These are phyloP conservation scores for Tulasnella sp. DNA, from an alignment of 768 basidiomycete genomes.

Conservation along the genomic window DNA sequence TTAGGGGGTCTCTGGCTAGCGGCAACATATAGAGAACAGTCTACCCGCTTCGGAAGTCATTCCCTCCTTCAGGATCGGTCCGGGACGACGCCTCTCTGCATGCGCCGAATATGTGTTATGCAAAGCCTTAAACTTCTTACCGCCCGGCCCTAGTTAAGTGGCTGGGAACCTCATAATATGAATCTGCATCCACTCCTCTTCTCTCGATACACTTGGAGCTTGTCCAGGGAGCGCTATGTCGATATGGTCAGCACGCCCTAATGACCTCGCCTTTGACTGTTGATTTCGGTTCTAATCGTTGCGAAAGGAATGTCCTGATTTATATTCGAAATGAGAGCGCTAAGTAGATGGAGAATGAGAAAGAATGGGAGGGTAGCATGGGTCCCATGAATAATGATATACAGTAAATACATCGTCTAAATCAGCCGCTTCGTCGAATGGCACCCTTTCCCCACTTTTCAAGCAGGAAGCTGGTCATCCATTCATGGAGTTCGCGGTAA, in stretches of 20 bases:
- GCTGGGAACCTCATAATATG: no score
- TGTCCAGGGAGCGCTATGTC: no score
- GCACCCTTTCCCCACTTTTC: constrained; percentile 94
- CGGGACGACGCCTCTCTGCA: no score
- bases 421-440: constrained; percentile 21
- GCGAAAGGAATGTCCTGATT: not conserved
- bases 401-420: not conserved
- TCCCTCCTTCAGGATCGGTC: no score
- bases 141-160: no score
- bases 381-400: constrained; percentile 6
- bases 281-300: no score
- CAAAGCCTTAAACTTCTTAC: no score
- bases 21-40: no score
- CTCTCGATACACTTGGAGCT: no score
- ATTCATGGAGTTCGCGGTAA: constrained; percentile 80
- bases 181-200: not conserved
- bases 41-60: no score
- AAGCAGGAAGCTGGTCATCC: constrained; percentile 73
- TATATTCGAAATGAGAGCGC: not conserved
- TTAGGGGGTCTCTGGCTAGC: no score
- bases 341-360: not conserved
- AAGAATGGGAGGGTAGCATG: not conserved
- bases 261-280: not conserved
- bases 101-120: no score
- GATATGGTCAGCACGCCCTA: not conserved